Evolutionary conservation across 768 basidiomycete species (phyloP).

Genomic region (Mycena floridula): DNA sequence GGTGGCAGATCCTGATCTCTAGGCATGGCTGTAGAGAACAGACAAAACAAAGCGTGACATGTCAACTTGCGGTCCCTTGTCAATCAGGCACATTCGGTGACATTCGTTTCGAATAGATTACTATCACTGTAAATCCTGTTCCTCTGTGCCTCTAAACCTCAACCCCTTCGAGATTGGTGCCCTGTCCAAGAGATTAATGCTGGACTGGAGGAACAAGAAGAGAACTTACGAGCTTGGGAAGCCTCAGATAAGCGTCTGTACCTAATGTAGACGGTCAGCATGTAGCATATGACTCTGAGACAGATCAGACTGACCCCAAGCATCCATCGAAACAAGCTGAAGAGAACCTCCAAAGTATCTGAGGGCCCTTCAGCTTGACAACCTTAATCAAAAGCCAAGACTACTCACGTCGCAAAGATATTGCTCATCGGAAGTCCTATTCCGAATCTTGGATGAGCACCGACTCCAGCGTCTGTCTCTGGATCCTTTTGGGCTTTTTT

Average conservation of each 20-base stretch:
- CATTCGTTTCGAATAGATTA: too few species aligned
- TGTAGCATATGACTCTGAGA: too few species aligned
- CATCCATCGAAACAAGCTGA: conserved; percentile 73
- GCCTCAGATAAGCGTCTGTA: conserved; percentile 74
- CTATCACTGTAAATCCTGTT: too few species aligned
- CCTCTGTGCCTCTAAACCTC: conserved; percentile 62
- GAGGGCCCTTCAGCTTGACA: neutral
- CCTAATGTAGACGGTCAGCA: conserved; percentile 32
- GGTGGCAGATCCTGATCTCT: conserved; percentile 32
- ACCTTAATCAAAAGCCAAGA: conserved; percentile 1
- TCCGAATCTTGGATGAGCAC: conserved; percentile 61
- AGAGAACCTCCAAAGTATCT: conserved; percentile 84
- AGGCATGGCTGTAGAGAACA: too few species aligned
- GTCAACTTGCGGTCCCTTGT: too few species aligned
- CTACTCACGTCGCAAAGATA: conserved; percentile 70
- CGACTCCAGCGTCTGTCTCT: conserved; percentile 38
- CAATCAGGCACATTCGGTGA: neutral
- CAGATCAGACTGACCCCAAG: conserved; percentile 59
- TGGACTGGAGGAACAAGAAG: conserved; percentile 1
- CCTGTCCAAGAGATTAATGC: conserved; percentile 33
- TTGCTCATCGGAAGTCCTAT: conserved; percentile 88
- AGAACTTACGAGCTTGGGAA: conserved; percentile 68
- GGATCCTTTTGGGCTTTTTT: conserved; percentile 27
- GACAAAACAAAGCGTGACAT: too few species aligned
- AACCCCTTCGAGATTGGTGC: conserved; percentile 81